phyloP scores from a whole-genome alignment of 768 basidiomycete genomes.

The Panaeolus cyanescens region DNA sequence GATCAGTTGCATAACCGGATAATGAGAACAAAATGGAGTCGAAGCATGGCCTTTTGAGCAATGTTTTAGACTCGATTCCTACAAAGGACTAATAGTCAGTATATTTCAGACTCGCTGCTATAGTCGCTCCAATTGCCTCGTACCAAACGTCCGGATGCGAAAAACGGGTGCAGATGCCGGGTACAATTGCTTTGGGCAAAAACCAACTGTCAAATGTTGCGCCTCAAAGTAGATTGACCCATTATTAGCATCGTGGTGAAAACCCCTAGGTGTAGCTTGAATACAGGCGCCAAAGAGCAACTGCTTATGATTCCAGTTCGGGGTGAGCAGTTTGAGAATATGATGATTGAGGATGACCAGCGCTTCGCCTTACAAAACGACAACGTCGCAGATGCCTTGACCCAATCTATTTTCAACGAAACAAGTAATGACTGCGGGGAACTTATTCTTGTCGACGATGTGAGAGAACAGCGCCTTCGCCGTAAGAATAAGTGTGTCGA shows the following conservation, averaged over 20 bases:
- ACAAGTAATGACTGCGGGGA: neutral
- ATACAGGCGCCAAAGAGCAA: no score
- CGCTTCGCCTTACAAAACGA: neutral
- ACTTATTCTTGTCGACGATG: neutral
- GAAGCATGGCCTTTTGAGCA: neutral
- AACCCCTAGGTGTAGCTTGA: neutral
- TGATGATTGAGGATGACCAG: neutral
- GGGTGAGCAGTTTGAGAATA: no score
- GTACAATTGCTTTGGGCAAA: neutral
- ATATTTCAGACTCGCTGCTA: neutral
- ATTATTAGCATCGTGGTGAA: neutral
- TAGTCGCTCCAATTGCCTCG: neutral
- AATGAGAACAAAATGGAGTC: neutral
- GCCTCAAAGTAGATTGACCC: no score
- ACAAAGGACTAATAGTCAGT: neutral
- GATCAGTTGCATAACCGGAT: neutral
- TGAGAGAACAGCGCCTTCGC: neutral
- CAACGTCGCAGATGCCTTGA: no score
- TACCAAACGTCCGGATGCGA: neutral
- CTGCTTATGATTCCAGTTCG: no score
- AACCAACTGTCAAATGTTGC: neutral
- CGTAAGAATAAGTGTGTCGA: neutral
- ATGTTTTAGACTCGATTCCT: neutral
- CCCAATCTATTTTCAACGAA: neutral
- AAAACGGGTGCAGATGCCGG: neutral